Evolutionary conservation across 139 green algal genomes (phyloP).

Genomic region (Diplosphaera chodatii): DNA sequence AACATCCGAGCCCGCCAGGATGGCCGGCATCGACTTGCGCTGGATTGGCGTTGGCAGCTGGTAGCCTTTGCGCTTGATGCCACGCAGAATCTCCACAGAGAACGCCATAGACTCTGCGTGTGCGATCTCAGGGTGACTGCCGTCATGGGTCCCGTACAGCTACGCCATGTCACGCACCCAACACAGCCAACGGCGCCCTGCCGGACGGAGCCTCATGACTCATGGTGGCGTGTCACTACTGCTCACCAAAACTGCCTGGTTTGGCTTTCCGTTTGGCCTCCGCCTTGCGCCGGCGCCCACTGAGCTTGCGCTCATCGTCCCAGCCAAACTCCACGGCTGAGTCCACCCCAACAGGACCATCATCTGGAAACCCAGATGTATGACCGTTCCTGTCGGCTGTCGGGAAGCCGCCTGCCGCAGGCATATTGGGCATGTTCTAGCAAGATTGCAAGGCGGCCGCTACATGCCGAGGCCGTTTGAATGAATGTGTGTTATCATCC

Average conservation of each 20-base stretch:
- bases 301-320: conserved; percentile 16
- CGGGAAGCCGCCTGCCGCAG: not conserved
- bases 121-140: too few species aligned
- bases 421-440: too few species aligned
- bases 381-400: not conserved
- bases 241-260: conserved; percentile 60
- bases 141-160: too few species aligned
- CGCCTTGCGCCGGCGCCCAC: conserved; percentile 39
- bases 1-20: conserved; percentile 75
- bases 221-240: too few species aligned
- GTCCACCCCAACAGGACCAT: not conserved
- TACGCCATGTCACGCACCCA: too few species aligned
- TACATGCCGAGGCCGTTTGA: too few species aligned
- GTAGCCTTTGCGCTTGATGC: conserved; percentile 88
- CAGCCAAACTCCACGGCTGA: conserved; percentile 28
- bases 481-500: too few species aligned
- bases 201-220: too few species aligned
- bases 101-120: conserved; percentile 85
- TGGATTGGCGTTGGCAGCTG: conserved; percentile 94
- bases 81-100: conserved; percentile 52
- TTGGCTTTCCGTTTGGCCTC: conserved; percentile 38
- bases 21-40: conserved; percentile 80
- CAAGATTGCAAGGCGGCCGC: too few species aligned
- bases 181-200: too few species aligned
- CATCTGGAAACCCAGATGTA: not conserved